Base-by-base conservation (phyloP, 1,139 yeast species). In the Candida sp. region DNA sequence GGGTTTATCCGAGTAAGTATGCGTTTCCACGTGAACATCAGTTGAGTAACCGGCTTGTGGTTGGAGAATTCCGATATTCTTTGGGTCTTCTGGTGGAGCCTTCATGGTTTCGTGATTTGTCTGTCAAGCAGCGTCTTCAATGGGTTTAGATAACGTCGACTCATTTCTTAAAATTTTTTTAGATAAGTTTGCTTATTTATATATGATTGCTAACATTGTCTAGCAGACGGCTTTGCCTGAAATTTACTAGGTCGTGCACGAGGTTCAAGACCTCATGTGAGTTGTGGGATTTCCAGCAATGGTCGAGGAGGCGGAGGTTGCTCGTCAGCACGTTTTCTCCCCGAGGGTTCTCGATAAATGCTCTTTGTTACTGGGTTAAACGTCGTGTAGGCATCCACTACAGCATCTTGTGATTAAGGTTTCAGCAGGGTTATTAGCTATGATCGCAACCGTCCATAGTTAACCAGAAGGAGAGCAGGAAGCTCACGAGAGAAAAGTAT, bases 31-130 rank as follows among this genome's bases (percentile, higher is more conserved):
- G 33, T 68, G 52, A 35, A 70, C 44, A 45, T 70, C 68, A 6
- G 43, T 32, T 23, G 64, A 63, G 49, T 74, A 74, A 1, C 79
- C 78, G 38, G 63, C 62, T 56, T 74, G 79, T 3, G 66, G 61
- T 6, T 55, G 52, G 34, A 70, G 68, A 25, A 60, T 62, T 4
- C 68, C 72, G 1, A 63, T 63, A 45, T 70, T 63, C 7, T 66
- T 51, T 17, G 78, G 79, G 7, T 49, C 50, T 54, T 70, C 71
- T 28, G 79, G 76, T 44, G 70, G 46, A 32, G 28, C 32, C 31
- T 43, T 43, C 46, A 43, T 43, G 11, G 6, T 42, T n/a, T 38
- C 5, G 22, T 9, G n/a, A 5, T 6, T 26, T 38, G 9, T 3
- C 12, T 25, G 17, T 54, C 11, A 9, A 37, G 27, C 7, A 11